Percentiles rank a stretch among this genome's conserved stretches.
Evolutionary conservation across 805 yeast species (phyloP).

Genomic region (Kuraishia piskuri): DNA sequence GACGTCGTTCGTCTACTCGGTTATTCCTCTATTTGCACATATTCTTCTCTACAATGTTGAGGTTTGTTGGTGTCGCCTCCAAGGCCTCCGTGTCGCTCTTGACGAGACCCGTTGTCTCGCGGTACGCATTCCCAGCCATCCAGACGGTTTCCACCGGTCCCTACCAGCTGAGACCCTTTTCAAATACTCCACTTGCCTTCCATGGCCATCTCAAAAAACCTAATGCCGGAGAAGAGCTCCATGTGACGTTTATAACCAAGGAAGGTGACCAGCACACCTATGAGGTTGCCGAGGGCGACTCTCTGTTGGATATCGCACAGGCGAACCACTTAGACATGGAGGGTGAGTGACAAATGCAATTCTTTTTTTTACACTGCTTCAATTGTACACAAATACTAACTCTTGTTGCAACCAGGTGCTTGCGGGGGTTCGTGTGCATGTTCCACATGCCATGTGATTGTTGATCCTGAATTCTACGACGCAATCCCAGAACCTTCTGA

Average conservation of each 20-base stretch:
- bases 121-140: not conserved
- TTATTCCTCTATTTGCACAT: no score
- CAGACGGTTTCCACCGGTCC: not conserved
- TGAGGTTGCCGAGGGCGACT: conserved; percentile 91
- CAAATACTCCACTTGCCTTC: conserved; percentile 8
- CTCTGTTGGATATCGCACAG: conserved; percentile 89
- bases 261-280: conserved; percentile 77
- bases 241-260: conserved; percentile 82
- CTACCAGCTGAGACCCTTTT: conserved; percentile 1
- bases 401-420: conserved; percentile 37
- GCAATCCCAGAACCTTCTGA: conserved; percentile 90
- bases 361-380: not conserved
- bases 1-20: no score
- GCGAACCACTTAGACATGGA: conserved; percentile 92
- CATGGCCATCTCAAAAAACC: conserved; percentile 93
- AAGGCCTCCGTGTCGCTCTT: not conserved
- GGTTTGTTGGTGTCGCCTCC: not conserved
- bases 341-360: conserved; percentile 27
- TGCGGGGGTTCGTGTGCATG: conserved; percentile 99
- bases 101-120: not conserved
- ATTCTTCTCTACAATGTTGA: not conserved
- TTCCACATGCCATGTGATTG: conserved; percentile 93
- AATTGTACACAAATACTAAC: not conserved
- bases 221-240: conserved; percentile 85
- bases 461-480: conserved; percentile 93